phyloP scores from a whole-genome alignment of 257 asterid species.

The Solanum sitiens region DNA sequence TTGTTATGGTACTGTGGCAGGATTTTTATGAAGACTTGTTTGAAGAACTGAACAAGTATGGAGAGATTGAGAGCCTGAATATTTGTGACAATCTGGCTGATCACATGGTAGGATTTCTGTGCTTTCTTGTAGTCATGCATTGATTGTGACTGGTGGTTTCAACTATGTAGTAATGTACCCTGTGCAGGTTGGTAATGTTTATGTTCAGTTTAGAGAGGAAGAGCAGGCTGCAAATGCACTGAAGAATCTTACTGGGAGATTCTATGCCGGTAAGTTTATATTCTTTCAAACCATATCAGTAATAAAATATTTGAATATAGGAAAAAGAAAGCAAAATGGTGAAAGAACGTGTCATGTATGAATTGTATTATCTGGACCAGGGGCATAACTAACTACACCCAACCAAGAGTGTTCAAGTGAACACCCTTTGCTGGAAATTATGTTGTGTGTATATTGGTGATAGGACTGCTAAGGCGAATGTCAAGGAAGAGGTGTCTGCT shows the following conservation, averaged over 20 bases:
- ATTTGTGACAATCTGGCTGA: constrained; percentile 93
- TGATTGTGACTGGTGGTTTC: not conserved
- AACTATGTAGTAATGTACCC: not conserved
- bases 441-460: not conserved
- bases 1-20: constrained; percentile 19
- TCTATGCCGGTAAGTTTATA: constrained; percentile 53
- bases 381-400: too few relatives aligned
- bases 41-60: constrained; percentile 84
- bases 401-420: not conserved
- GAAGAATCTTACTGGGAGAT: constrained; percentile 78
- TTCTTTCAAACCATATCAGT: not conserved
- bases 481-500: not conserved
- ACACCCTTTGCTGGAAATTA: not conserved
- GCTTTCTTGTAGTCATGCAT: not conserved
- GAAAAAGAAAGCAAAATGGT: not conserved
- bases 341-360: not conserved
- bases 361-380: not conserved
- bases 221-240: constrained; percentile 92
- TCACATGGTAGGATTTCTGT: constrained; percentile 58
- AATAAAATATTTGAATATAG: not conserved
- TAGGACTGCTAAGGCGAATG: not conserved
- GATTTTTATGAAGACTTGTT: constrained; percentile 91
- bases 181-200: constrained; percentile 93
- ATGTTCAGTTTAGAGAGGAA: constrained; percentile 94
- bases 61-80: constrained; percentile 84